Conservation (phyloP, 345 rosid genomes). For the Xanthoceras sorbifolium region DNA sequence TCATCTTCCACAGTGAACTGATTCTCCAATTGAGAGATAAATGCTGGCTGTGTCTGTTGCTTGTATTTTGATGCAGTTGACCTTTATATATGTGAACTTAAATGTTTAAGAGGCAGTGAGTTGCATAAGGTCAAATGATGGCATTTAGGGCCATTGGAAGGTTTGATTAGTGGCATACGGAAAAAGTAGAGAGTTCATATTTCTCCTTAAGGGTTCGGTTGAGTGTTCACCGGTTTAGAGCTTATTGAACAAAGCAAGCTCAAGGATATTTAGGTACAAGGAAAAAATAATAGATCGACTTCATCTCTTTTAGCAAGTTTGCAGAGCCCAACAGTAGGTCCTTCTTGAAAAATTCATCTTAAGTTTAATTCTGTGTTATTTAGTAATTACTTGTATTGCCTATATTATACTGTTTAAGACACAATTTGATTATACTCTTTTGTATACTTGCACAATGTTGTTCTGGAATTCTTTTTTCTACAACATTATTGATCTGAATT, state of each 20-base stretch:
- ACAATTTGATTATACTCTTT: background rate
- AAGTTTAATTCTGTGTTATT: background rate
- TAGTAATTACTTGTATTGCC: background rate
- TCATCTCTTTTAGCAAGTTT: background rate
- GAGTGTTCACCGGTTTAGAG: background rate
- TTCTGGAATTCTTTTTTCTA: background rate
- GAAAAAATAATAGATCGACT: background rate
- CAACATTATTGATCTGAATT: background rate
- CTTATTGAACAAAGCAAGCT: background rate
- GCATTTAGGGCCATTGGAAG: background rate
- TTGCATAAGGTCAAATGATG: background rate
- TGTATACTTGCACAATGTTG: background rate
- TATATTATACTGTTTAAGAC: background rate
- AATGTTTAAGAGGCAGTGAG: background rate
- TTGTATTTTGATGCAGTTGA: background rate
- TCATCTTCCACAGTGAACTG: background rate
- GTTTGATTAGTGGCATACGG: background rate
- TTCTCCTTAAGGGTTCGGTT: too few species aligned
- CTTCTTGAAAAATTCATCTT: background rate
- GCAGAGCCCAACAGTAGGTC: background rate
- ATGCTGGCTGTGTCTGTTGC: background rate
- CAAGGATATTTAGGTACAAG: background rate
- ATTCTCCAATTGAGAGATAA: background rate
- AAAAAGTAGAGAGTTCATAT: background rate
- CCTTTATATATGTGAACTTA: background rate